phyloP scores from a whole-genome alignment of 106 monocot species.

The Dendrobium huoshanense region DNA sequence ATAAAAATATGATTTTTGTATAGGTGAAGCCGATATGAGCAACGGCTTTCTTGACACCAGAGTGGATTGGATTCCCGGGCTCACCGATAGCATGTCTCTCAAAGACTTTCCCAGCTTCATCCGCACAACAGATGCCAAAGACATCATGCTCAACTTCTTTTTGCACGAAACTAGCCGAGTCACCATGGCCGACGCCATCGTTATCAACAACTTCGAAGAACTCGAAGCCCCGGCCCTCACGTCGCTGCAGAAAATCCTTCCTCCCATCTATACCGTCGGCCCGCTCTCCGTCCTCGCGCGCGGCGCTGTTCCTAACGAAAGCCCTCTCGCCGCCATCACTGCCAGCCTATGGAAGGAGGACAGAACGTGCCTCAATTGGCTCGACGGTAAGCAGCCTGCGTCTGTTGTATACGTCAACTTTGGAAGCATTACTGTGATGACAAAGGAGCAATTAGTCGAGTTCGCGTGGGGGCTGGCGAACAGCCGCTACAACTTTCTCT shows the following conservation, averaged over 20 bases:
- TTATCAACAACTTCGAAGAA: constrained; percentile 25
- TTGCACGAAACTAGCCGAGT: constrained; percentile 9
- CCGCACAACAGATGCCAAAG: constrained; percentile 38
- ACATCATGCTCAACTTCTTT: constrained; percentile 27
- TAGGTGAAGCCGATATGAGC: constrained; percentile 3
- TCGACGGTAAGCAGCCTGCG: constrained; percentile 15
- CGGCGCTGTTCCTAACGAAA: not conserved
- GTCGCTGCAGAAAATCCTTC: constrained; percentile 14
- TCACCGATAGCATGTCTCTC: constrained; percentile 15
- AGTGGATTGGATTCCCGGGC: constrained; percentile 13
- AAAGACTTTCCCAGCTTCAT: constrained; percentile 58
- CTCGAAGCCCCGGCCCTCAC: constrained; percentile 7
- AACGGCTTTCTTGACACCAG: constrained; percentile 12
- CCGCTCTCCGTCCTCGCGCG: constrained; percentile 12
- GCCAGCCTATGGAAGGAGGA: constrained; percentile 49
- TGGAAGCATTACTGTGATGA: constrained; percentile 14
- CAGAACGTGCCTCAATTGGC: constrained; percentile 27
- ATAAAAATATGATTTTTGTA: not conserved
- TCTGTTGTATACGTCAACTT: constrained; percentile 19
- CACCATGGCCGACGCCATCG: constrained; percentile 2
- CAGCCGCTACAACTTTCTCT: constrained; percentile 7
- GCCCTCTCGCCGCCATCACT: constrained; percentile 10
- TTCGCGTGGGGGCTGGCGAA: constrained; percentile 20
- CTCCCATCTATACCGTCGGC: constrained; percentile 23
- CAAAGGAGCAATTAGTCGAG: constrained; percentile 9